Evolutionary conservation across 257 asterid genomes (phyloP).

Genomic region (Ophiorrhiza pumila): DNA sequence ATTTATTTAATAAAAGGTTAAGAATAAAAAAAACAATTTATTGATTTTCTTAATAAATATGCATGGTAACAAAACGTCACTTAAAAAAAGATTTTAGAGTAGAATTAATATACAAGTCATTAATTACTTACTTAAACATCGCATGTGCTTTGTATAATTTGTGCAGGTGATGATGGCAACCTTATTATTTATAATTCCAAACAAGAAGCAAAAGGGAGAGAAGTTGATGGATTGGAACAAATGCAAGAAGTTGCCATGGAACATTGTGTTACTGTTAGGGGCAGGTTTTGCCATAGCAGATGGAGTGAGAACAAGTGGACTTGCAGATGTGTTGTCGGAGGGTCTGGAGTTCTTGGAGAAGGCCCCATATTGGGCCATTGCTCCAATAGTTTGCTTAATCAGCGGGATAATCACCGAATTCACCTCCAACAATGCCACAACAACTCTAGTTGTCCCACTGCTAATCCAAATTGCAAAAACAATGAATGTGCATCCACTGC

Average conservation of each 20-base stretch:
- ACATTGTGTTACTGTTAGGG: conserved; percentile 66
- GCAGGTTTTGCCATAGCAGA: conserved; percentile 93
- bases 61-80: too few species aligned
- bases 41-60: too few species aligned
- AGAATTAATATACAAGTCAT: too few species aligned
- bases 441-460: conserved; percentile 69
- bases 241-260: conserved; percentile 92
- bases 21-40: too few species aligned
- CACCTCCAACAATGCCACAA: conserved; percentile 77
- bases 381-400: conserved; percentile 61
- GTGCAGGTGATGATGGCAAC: conserved; percentile 88
- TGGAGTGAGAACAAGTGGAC: conserved; percentile 82
- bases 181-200: conserved; percentile 75
- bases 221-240: conserved; percentile 97
- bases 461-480: conserved; percentile 60
- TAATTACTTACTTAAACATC: too few species aligned
- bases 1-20: too few species aligned
- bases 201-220: conserved; percentile 68
- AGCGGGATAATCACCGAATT: conserved; percentile 72
- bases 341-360: conserved; percentile 50
- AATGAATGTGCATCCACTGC: conserved; percentile 61
- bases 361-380: conserved; percentile 70
- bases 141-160: too few species aligned
- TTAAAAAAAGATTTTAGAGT: too few species aligned
- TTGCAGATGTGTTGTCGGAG: conserved; percentile 59